A percentile compares a stretch with the other conserved stretches of the same genome.
Conservation (phyloP, 2,329 filamentous ascomycete species). For the Kalaharituber pfeilii region DNA sequence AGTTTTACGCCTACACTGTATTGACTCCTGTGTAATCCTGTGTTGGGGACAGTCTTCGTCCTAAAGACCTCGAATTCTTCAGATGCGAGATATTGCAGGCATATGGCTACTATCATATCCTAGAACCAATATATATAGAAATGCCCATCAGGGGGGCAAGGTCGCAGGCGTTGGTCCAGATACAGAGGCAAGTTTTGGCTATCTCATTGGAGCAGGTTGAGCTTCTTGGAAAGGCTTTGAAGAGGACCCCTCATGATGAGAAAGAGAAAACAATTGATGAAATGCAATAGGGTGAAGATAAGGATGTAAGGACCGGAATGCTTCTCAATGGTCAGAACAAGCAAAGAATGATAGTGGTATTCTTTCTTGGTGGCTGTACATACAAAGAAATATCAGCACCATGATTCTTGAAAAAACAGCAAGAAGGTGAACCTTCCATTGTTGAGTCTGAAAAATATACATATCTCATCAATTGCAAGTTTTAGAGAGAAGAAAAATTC, state of each 20-base stretch:
- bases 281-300: conserved; percentile 79
- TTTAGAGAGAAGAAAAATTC: conserved; percentile 52
- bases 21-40: conserved; percentile 92
- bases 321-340: conserved; percentile 56
- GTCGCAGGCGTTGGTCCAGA: conserved; percentile 26
- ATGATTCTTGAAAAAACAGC: conserved; percentile 70
- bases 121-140: conserved; percentile 76
- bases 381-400: conserved; percentile 91
- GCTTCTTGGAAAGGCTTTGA: conserved; percentile 73
- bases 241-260: conserved; percentile 71
- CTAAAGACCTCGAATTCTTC: conserved; percentile 77
- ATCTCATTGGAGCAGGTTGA: conserved; percentile 36
- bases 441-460: not conserved
- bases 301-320: conserved; percentile 62
- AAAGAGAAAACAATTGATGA: conserved; percentile 83
- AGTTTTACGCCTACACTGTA: conserved; percentile 67
- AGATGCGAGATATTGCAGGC: conserved; percentile 75
- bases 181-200: conserved; percentile 21
- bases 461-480: not conserved
- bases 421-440: conserved; percentile 35
- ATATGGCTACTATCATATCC: conserved; percentile 85
- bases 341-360: conserved; percentile 82
- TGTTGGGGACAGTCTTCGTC: conserved; percentile 71
- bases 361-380: conserved; percentile 87
- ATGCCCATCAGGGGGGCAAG: conserved; percentile 44